These are phyloP conservation scores for Eucalyptus viminalis DNA, from an alignment of 345 rosid species.

Conservation along the genomic window DNA sequence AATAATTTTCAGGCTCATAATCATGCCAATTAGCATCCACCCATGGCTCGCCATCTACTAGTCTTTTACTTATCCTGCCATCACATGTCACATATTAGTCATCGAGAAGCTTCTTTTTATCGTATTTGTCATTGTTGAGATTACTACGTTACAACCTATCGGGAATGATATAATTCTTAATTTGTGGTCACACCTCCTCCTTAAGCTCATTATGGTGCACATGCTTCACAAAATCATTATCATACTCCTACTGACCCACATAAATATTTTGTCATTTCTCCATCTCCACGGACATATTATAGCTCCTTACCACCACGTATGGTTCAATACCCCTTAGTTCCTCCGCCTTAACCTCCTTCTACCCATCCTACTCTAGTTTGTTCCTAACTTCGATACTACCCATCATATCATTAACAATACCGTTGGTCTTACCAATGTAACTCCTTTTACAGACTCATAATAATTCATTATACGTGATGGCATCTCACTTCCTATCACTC, in stretches of 20 bases:
- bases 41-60: background rate
- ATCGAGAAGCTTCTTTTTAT: background rate
- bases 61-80: background rate
- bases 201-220: background rate
- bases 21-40: background rate
- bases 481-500: background rate
- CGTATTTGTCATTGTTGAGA: background rate
- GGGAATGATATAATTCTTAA: background rate
- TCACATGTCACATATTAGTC: fast-evolving
- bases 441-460: background rate
- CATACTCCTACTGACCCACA: background rate
- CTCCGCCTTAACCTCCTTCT: background rate
- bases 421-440: background rate
- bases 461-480: background rate
- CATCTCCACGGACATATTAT: background rate
- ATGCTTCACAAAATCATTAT: background rate
- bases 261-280: background rate
- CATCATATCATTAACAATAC: background rate
- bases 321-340: background rate
- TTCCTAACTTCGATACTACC: background rate
- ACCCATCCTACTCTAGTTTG: background rate
- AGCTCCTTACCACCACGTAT: background rate
- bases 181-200: background rate
- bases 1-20: background rate
- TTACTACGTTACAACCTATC: background rate